Base-by-base conservation (phyloP, 495 filamentous ascomycete species). In the Aspergillus heteromorphus region DNA sequence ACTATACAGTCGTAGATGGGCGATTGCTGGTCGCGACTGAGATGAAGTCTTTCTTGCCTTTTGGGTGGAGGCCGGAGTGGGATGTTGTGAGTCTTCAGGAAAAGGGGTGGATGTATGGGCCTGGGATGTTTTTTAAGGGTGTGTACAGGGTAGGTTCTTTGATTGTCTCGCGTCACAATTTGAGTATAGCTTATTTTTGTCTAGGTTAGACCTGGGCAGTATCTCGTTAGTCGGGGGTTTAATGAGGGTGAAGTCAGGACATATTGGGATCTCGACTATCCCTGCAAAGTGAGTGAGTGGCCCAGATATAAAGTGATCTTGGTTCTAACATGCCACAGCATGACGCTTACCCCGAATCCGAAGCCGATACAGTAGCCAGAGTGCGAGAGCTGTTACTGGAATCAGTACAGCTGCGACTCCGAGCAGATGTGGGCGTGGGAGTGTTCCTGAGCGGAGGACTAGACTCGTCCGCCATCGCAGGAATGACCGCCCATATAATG, bases 1-100 rank as follows among this genome's bases (percentile, higher is more conserved):
- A 74, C 49, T 81, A 86, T 54, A 83, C 83, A 51, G 83, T 81
- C 0, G 79, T 85, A 31, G 78, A 80, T 13, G 79, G 74, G 11
- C 47, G 38, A 6, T 84, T 83, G 50, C 83, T 84, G 72, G 78
- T 82, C 2, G 82, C 83, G 4, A 82, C 61, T 0, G 65, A 81
- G 47, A 69, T 68, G 49, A 81, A 81, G 52, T 70, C 63, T 6
- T 76, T 81, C 51, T 49, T 77, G 31, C 57, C 71, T 1, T 60
- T 76, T 40, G 75, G 70, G 4, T 79, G 75, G 72, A 57, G 67
- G 60, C 67, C 74, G 0, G 66, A 76, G 55, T 83, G 79, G 79
- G 72, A 78, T 65, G 65, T 80, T 6, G 51, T 55, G 10, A 65
- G 65, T 19, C 51, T 82, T 23, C 48, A 61, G 7, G 69, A 73